phyloP scores from a whole-genome alignment of 768 basidiomycete species.

The Galerina sulciceps region DNA sequence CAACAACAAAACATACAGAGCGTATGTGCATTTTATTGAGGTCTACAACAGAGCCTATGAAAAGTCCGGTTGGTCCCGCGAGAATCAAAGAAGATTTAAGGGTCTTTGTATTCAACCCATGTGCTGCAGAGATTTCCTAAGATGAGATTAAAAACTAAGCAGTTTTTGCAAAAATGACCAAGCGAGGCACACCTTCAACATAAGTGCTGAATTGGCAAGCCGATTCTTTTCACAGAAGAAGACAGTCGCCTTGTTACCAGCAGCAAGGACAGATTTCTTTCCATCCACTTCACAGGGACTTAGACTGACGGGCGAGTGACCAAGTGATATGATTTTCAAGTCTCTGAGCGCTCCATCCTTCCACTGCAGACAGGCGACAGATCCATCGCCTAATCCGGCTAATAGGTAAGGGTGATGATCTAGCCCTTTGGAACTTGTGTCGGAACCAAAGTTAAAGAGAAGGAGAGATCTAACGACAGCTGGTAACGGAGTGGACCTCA shows the following conservation, averaged over 20 bases:
- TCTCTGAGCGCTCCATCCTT: conserved; percentile 46
- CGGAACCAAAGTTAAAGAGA: conserved; percentile 63
- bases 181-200: conserved; percentile 56
- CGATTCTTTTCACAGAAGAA: conserved; percentile 70
- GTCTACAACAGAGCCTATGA: conserved; percentile 69
- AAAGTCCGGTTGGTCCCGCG: conserved; percentile 53
- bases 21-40: conserved; percentile 83
- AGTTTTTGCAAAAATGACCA: neutral
- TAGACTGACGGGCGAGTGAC: conserved; percentile 67
- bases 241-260: conserved; percentile 70
- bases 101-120: conserved; percentile 47
- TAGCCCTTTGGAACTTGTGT: conserved; percentile 31
- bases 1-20: conserved; percentile 49
- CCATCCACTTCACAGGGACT: conserved; percentile 58
- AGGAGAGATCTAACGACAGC: conserved; percentile 51
- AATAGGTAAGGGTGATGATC: conserved; percentile 61
- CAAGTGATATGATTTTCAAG: conserved; percentile 65
- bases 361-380: conserved; percentile 61
- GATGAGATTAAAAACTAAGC: neutral
- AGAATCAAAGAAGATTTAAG: conserved; percentile 64
- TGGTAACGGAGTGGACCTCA: conserved; percentile 38
- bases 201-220: conserved; percentile 70
- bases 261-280: conserved; percentile 66
- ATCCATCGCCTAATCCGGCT: conserved; percentile 78
- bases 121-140: conserved; percentile 58